A percentile compares a stretch with the other conserved stretches of the same genome.
phyloP scores from a whole-genome alignment of 495 filamentous ascomycete genomes.

The Penicillium cosmopolitanum region DNA sequence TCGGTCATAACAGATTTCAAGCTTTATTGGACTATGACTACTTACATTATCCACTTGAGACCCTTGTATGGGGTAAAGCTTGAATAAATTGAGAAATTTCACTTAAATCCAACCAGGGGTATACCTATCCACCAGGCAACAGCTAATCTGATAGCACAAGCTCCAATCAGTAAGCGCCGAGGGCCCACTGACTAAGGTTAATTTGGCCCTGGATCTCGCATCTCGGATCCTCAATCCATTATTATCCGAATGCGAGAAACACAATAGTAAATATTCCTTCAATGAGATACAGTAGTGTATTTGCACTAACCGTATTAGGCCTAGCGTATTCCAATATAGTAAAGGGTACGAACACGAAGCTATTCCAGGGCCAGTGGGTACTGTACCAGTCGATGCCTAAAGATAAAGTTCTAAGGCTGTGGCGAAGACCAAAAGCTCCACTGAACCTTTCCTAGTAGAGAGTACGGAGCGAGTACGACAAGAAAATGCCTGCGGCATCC shows the following conservation, averaged over 20 bases:
- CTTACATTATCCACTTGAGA: no score
- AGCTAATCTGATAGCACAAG: no score
- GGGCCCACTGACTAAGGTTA: no score
- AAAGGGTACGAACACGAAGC: conserved; percentile 1
- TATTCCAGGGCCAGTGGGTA: background rate
- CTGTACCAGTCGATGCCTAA: background rate
- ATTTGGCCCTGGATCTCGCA: no score
- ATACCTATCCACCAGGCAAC: no score
- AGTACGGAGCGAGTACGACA: conserved; percentile 17
- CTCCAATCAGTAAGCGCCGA: no score
- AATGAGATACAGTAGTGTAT: background rate
- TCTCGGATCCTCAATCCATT: no score
- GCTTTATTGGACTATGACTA: no score
- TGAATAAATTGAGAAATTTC: no score
- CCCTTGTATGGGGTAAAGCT: no score
- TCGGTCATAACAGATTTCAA: no score
- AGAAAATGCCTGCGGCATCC: background rate
- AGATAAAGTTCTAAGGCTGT: background rate
- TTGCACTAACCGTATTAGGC: background rate
- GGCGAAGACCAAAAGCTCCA: conserved; percentile 9
- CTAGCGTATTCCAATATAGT: background rate
- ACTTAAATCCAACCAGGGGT: no score
- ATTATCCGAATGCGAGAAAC: background rate
- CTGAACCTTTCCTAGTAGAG: conserved; percentile 3
- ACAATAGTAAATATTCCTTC: background rate